These are phyloP conservation scores for Apiospora arundinis DNA, from an alignment of 2,329 filamentous ascomycete genomes.

Conservation along the genomic window DNA sequence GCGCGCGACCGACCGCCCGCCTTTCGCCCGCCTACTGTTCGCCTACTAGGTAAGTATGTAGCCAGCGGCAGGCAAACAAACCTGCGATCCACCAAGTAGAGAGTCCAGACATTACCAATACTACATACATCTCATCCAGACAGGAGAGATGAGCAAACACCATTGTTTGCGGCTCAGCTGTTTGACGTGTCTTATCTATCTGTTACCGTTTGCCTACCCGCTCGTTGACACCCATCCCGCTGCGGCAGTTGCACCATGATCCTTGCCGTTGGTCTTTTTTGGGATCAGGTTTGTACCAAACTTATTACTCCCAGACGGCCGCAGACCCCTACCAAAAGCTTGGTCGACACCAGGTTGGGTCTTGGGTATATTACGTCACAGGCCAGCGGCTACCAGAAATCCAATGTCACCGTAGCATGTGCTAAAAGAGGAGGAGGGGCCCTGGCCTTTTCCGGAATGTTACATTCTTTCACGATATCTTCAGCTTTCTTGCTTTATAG, in stretches of 20 bases:
- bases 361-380: neutral
- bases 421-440: neutral
- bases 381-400: neutral
- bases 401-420: constrained; percentile 8
- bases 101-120: too few relatives aligned
- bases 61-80: neutral
- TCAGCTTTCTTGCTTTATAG: constrained; percentile 8
- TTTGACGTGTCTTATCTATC: neutral
- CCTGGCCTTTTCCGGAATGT: neutral
- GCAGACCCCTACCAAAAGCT: neutral
- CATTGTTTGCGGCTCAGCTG: neutral
- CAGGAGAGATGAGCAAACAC: too few relatives aligned
- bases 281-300: constrained; percentile 14
- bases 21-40: too few relatives aligned
- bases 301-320: neutral
- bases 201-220: neutral
- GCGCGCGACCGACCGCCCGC: neutral
- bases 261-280: neutral
- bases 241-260: neutral
- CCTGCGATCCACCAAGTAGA: neutral
- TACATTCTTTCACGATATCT: constrained; percentile 3
- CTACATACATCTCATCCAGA: too few relatives aligned
- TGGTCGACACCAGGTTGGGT: neutral
- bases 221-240: constrained; percentile 1
- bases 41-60: too few relatives aligned